Evolutionary conservation across 1,284 basidiomycete genomes (phyloP).

Genomic region (Abortiporus biennis): DNA sequence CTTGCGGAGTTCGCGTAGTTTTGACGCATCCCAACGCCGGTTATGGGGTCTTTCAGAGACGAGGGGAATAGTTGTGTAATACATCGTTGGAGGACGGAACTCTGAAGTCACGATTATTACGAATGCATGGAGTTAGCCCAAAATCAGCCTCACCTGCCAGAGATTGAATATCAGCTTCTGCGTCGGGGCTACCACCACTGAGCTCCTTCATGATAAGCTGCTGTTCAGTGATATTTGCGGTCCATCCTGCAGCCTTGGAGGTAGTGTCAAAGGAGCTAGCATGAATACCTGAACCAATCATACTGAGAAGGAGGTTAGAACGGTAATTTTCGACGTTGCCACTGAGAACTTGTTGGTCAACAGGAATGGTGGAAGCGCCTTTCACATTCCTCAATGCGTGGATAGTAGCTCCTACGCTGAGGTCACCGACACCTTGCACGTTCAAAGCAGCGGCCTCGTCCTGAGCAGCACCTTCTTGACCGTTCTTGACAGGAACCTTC

Average conservation of each 20-base stretch:
- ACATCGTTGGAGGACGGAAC: conserved; percentile 84
- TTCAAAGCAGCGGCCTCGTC: conserved; percentile 60
- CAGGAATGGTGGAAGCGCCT: conserved; percentile 81
- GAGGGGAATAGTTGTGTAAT: conserved; percentile 88
- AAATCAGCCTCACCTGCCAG: conserved; percentile 63
- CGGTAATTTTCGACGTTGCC: conserved; percentile 92
- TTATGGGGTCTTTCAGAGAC: conserved; percentile 80
- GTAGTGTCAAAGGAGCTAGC: conserved; percentile 51
- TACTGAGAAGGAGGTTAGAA: conserved; percentile 83
- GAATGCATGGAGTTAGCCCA: conserved; percentile 7
- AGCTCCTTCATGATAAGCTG: conserved; percentile 96
- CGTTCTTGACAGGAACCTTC: conserved; percentile 87
- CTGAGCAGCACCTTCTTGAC: conserved; percentile 56
- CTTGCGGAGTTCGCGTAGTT: conserved; percentile 92
- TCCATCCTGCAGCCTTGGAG: conserved; percentile 55
- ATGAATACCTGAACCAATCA: conserved; percentile 84
- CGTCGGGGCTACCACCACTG: conserved; percentile 68
- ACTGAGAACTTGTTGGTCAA: conserved; percentile 87
- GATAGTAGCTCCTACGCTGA: conserved; percentile 80
- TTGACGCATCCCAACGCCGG: conserved; percentile 90
- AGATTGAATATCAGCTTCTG: conserved; percentile 78
- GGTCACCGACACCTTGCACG: conserved; percentile 73
- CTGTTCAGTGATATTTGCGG: conserved; percentile 76
- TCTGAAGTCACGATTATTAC: conserved; percentile 36
- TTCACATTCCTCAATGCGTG: conserved; percentile 82